Evolutionary conservation across 441 rosid genomes (phyloP).

Genomic region (Biscutella laevigata): DNA sequence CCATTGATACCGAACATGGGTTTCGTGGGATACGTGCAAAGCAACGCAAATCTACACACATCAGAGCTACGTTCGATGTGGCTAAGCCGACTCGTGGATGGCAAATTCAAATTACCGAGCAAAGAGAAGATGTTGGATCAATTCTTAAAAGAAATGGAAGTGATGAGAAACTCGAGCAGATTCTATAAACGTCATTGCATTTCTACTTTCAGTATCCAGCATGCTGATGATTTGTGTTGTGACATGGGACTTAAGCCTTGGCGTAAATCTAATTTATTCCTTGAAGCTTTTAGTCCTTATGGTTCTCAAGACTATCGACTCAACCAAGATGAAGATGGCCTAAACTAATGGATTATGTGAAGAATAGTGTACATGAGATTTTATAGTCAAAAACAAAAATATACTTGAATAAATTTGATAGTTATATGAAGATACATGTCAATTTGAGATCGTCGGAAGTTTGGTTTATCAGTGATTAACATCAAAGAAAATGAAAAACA

Average conservation of each 20-base stretch:
- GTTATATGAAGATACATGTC: too few species aligned
- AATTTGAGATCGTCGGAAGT: too few species aligned
- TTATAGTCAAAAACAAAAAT: too few species aligned
- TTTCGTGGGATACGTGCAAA: conserved; percentile 71
- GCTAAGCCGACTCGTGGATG: conserved; percentile 40
- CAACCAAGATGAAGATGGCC: neutral
- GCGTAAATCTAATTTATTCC: conserved; percentile 55
- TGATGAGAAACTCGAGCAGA: conserved; percentile 41
- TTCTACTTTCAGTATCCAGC: conserved; percentile 73
- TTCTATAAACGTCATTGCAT: conserved; percentile 63
- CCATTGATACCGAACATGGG: conserved; percentile 86
- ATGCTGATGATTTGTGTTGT: conserved; percentile 65
- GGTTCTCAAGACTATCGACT: conserved; percentile 51
- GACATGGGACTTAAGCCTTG: conserved; percentile 74
- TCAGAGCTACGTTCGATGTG: conserved; percentile 68
- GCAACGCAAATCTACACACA: conserved; percentile 64
- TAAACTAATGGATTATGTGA: neutral
- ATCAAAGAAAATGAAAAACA: too few species aligned
- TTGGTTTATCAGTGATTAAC: too few species aligned
- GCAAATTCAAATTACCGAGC: conserved; percentile 44
- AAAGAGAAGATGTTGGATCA: conserved; percentile 43
- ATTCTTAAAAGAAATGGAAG: conserved; percentile 34
- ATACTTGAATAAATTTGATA: too few species aligned
- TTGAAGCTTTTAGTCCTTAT: conserved; percentile 73
- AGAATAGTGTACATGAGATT: too few species aligned